Evolutionary conservation across 2,329 filamentous ascomycete genomes (phyloP).

Genomic region (Curvularia verruculosa): DNA sequence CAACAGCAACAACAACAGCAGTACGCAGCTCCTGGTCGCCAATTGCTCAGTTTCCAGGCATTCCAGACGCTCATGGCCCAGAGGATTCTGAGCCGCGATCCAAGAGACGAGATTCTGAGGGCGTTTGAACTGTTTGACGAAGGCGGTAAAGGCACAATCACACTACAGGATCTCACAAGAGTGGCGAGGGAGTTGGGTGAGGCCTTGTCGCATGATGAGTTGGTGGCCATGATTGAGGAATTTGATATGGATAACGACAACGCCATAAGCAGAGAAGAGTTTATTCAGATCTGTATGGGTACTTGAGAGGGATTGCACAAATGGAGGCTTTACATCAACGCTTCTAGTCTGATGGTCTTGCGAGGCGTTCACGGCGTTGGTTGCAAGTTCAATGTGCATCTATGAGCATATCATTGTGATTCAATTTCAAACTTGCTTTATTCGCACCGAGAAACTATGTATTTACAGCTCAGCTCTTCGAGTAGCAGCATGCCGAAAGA

Average conservation of each 20-base stretch:
- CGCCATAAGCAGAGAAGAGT: conserved; percentile 68
- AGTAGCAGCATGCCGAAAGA: conserved; percentile 12
- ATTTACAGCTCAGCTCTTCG: conserved; percentile 44
- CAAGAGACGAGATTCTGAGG: conserved; percentile 85
- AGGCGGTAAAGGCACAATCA: conserved; percentile 89
- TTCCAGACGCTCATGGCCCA: conserved; percentile 78
- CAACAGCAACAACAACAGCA: conserved; percentile 14
- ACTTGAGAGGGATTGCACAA: conserved; percentile 6
- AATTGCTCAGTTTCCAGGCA: conserved; percentile 73
- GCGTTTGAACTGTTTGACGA: conserved; percentile 95
- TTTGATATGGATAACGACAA: conserved; percentile 95
- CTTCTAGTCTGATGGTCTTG: background rate
- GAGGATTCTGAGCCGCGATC: conserved; percentile 81
- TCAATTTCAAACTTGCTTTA: conserved; percentile 28
- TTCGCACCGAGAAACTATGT: conserved; percentile 44
- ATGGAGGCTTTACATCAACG: background rate
- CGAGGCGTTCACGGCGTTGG: conserved; percentile 16
- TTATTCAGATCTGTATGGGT: conserved; percentile 69
- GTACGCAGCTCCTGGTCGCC: conserved; percentile 52
- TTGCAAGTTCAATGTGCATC: background rate
- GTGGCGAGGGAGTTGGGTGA: conserved; percentile 92
- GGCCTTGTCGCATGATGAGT: conserved; percentile 88
- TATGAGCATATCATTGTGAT: background rate
- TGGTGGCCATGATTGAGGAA: conserved; percentile 96
- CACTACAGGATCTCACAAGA: conserved; percentile 81